Conservation (phyloP, 495 filamentous ascomycete species). For the Penicillium herquei region DNA sequence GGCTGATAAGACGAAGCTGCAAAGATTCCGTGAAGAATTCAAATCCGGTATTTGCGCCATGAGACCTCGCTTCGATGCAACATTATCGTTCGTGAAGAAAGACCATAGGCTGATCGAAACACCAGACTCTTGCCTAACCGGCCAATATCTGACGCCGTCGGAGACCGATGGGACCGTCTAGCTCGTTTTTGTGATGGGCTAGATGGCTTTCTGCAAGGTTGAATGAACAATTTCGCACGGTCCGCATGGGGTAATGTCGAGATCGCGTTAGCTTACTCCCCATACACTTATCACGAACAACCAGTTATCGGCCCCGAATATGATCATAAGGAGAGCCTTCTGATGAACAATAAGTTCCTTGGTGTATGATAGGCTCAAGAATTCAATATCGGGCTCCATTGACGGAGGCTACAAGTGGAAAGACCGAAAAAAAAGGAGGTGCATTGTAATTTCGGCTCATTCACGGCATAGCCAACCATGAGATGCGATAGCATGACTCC, state of each 20-base stretch:
- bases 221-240: constrained; percentile 1
- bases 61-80: constrained; percentile 12
- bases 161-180: constrained; percentile 12
- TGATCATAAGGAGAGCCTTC: background rate
- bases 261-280: background rate
- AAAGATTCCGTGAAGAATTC: background rate
- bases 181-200: background rate
- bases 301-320: background rate
- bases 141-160: constrained; percentile 13
- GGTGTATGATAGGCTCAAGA: background rate
- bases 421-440: background rate
- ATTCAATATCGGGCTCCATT: too few relatives aligned
- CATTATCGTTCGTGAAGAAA: constrained; percentile 1
- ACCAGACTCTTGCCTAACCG: background rate
- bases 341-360: constrained; percentile 2
- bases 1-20: background rate
- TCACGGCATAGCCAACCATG: too few relatives aligned
- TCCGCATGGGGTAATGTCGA: constrained; percentile 4
- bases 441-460: background rate
- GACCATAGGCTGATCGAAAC: background rate
- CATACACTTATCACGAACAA: background rate
- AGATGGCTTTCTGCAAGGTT: constrained; percentile 3
- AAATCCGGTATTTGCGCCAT: background rate
- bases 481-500: too few relatives aligned
- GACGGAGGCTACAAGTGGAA: too few relatives aligned